These are phyloP conservation scores for Achlya hypogyna DNA, from an alignment of 352 stramenopile species.

Conservation along the genomic window DNA sequence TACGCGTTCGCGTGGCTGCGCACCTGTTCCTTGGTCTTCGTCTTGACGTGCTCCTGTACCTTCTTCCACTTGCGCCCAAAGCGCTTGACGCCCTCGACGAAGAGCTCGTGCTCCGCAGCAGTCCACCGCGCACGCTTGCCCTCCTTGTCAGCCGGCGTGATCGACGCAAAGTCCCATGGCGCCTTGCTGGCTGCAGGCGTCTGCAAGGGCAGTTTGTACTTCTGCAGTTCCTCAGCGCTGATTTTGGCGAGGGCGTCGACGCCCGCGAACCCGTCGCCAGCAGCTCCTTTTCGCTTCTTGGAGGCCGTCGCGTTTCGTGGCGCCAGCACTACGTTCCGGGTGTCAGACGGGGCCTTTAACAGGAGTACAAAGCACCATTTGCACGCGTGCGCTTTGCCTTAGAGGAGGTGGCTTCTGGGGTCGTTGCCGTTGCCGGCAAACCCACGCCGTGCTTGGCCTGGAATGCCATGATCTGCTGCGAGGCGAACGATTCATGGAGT, in stretches of 20 bases:
- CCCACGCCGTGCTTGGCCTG: not conserved
- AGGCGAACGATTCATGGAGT: constrained; percentile 1
- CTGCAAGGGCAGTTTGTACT: not conserved
- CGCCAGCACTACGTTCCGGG: not conserved
- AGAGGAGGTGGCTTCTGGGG: not conserved
- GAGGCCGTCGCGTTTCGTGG: too few species aligned
- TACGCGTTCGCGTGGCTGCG: constrained; percentile 2
- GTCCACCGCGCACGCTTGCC: constrained; percentile 17
- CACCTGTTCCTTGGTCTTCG: constrained; percentile 3
- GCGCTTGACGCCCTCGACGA: constrained; percentile 18
- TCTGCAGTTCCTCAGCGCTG: constrained; percentile 7
- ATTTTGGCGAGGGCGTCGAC: constrained; percentile 16
- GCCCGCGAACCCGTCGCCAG: constrained; percentile 5
- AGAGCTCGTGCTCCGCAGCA: constrained; percentile 17
- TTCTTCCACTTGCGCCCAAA: constrained; percentile 21
- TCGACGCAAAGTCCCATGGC: not conserved
- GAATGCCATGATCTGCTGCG: constrained; percentile 13
- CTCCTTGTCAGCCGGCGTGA: not conserved
- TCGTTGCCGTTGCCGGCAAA: not conserved
- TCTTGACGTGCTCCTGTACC: constrained; percentile 9
- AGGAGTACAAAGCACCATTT: too few species aligned
- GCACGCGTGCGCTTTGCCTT: too few species aligned
- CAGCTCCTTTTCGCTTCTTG: constrained; percentile 9
- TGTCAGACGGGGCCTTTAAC: too few species aligned
- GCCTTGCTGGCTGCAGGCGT: constrained; percentile 1